Evolutionary conservation across 2,329 filamentous ascomycete species (phyloP).

Genomic region (Parafenestella ontariensis): DNA sequence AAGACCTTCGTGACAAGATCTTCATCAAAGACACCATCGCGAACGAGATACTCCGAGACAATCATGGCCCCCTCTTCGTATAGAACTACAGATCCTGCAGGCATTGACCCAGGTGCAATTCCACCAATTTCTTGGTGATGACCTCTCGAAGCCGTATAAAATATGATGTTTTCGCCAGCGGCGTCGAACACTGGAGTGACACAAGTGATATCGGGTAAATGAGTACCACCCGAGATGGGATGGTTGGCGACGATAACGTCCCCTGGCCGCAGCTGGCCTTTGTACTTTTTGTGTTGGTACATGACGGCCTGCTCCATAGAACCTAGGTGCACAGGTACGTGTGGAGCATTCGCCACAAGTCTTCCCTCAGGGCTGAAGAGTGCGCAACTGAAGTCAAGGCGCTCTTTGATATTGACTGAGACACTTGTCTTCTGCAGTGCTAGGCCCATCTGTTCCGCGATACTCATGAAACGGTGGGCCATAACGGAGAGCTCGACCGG

Average conservation of each 20-base stretch:
- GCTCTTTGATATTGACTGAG: slow-evolving; percentile 57
- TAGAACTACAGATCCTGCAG: slow-evolving; percentile 50
- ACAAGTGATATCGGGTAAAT: slow-evolving; percentile 53
- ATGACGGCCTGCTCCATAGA: slow-evolving; percentile 54
- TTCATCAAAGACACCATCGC: slow-evolving; percentile 47
- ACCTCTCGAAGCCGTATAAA: slow-evolving; percentile 46
- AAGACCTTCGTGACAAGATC: slow-evolving; percentile 38
- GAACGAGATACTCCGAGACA: slow-evolving; percentile 22
- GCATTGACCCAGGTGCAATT: slow-evolving; percentile 49
- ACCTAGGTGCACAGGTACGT: slow-evolving; percentile 54
- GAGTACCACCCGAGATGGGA: slow-evolving; percentile 50
- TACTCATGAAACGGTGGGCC: slow-evolving; percentile 65
- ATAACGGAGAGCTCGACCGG: slow-evolving; percentile 64
- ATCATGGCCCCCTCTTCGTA: slow-evolving; percentile 54
- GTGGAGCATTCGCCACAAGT: slow-evolving; percentile 53
- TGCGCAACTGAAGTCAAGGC: slow-evolving; percentile 55
- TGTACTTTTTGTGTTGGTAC: slow-evolving; percentile 47
- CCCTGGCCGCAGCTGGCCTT: slow-evolving; percentile 42
- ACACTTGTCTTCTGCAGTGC: slow-evolving; percentile 65
- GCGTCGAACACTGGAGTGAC: slow-evolving; percentile 52
- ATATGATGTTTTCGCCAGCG: neutral
- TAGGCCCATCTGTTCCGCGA: slow-evolving; percentile 66
- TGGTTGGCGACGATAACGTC: slow-evolving; percentile 54
- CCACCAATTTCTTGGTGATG: slow-evolving; percentile 58
- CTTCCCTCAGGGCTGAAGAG: slow-evolving; percentile 53